Evolutionary conservation across 2,329 filamentous ascomycete species (phyloP), one percentile per base, ranked within the genome.

Genomic region (Calycina marina): DNA sequence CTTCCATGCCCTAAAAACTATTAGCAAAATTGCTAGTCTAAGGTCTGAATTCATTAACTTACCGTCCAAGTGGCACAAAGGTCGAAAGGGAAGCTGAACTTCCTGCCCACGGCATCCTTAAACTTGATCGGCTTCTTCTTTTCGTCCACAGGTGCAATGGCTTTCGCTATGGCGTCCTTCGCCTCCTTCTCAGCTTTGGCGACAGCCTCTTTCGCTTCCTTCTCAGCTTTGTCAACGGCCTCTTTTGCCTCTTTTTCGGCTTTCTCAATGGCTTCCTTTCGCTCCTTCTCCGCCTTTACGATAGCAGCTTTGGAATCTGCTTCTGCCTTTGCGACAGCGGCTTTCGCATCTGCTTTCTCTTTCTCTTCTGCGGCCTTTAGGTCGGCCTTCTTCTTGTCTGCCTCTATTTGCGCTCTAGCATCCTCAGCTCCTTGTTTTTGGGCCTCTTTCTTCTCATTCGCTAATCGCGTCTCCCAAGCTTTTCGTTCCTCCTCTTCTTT

Each of bases 21-120:
- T 56, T 43, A 57, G 44, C 18, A 44, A 12, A 36, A 8, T 29
- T 5, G 40, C 56, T 43, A 57, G 44, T 18, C n/a, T 14, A 24
- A 25, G 28, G 10, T 30, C 10, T 37, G 37, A 34, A 36, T 14
- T 14, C 12, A 20, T 29, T 16, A 30, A 67, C 72, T 52, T 71
- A 86, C 81, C 61, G 65, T 62, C 84, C 84, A 92, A 3, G 77
- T 90, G 48, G 75, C 72, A 56, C 85, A 93, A 17, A 92, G 56
- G 41, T 86, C 72, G 57, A 77, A 93, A 2, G 86, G 86, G 50
- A 94, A 93, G 56, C 74, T 90, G 54, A 92, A 94, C 55, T 92
- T 93, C 43, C 86, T 70, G 18, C 83, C 82, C 11, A 94, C 74
- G 1, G 85, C 85, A 52, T 94, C 86, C 57, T 92, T 92, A 60